Evolutionary conservation across 495 filamentous ascomycete species (phyloP).

Genomic region (Penicillium mononematosum): DNA sequence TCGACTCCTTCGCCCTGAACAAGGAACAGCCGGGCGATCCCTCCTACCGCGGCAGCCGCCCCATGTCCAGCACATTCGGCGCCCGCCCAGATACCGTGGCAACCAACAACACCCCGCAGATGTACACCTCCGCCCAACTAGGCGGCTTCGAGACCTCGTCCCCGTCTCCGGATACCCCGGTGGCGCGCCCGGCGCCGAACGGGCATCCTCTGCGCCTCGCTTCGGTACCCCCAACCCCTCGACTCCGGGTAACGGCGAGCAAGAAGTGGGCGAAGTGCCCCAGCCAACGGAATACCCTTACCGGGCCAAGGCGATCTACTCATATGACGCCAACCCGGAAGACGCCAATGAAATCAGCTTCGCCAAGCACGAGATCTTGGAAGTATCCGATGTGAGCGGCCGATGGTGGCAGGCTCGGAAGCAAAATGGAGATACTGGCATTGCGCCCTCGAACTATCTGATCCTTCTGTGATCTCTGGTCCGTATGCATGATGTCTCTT

Average conservation of each 20-base stretch:
- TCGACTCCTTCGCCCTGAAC: constrained; percentile 93
- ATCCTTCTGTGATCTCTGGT: constrained; percentile 74
- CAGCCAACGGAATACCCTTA: constrained; percentile 94
- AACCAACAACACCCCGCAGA: constrained; percentile 78
- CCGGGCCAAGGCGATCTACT: constrained; percentile 96
- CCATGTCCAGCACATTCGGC: constrained; percentile 48
- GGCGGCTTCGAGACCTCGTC: constrained; percentile 96
- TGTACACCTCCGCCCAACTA: constrained; percentile 94
- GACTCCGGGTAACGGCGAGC: constrained; percentile 16
- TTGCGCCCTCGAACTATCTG: constrained; percentile 96
- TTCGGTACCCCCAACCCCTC: constrained; percentile 44
- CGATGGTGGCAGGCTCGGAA: constrained; percentile 99
- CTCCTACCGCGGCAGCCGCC: constrained; percentile 63
- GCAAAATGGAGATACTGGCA: constrained; percentile 90
- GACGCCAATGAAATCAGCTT: constrained; percentile 98
- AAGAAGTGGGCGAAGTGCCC: constrained; percentile 61
- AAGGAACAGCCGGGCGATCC: constrained; percentile 63
- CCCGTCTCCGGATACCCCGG: constrained; percentile 75
- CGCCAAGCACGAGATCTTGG: constrained; percentile 91
- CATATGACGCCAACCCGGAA: constrained; percentile 96
- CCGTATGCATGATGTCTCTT: constrained; percentile 22
- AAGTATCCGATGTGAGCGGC: constrained; percentile 95
- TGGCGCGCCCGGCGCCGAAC: constrained; percentile 56
- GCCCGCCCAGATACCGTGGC: constrained; percentile 78
- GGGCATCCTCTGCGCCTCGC: constrained; percentile 57